These are phyloP conservation scores for Craspedostauros australis DNA, from an alignment of 108 stramenopile species.

Conservation along the genomic window DNA sequence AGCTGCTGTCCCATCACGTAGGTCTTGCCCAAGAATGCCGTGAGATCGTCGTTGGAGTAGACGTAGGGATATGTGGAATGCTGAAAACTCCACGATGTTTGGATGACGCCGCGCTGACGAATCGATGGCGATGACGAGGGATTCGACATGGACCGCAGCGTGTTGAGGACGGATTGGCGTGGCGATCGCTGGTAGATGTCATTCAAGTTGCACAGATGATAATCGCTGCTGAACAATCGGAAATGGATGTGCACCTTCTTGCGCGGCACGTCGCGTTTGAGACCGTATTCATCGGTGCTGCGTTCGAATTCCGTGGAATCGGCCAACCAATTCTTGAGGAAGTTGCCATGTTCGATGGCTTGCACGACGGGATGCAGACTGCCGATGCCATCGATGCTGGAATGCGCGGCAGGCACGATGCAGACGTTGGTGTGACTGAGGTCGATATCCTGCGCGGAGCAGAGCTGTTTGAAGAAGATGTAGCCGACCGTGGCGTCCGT, in stretches of 20 bases:
- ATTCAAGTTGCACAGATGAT: slow-evolving; percentile 71
- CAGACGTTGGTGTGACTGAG: slow-evolving; percentile 36
- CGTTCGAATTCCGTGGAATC: slow-evolving; percentile 17
- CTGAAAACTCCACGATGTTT: slow-evolving; percentile 63
- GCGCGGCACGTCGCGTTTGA: slow-evolving; percentile 36
- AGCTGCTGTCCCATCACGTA: slow-evolving; percentile 65
- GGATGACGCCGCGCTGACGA: slow-evolving; percentile 37
- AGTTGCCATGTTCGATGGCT: slow-evolving; percentile 4
- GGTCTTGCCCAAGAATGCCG: slow-evolving; percentile 65
- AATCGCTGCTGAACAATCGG: slow-evolving; percentile 63
- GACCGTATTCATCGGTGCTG: slow-evolving; percentile 32
- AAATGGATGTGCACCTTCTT: slow-evolving; percentile 63
- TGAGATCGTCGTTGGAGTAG: slow-evolving; percentile 42
- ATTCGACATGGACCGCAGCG: slow-evolving; percentile 1
- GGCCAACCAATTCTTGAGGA: slow-evolving; percentile 15
- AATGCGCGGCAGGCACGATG: slow-evolving; percentile 2
- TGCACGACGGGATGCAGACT: slow-evolving; percentile 11
- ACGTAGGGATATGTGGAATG: slow-evolving; percentile 66
- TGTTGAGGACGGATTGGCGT: slow-evolving; percentile 27
- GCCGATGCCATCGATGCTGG: neutral
- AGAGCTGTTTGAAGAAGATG: slow-evolving; percentile 63
- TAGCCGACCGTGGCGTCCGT: slow-evolving; percentile 54
- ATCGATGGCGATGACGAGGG: neutral
- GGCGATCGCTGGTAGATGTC: slow-evolving; percentile 68
- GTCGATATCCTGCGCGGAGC: slow-evolving; percentile 40